These are phyloP conservation scores for Austroboletus eburneus DNA, from an alignment of 768 basidiomycete genomes.

Conservation along the genomic window DNA sequence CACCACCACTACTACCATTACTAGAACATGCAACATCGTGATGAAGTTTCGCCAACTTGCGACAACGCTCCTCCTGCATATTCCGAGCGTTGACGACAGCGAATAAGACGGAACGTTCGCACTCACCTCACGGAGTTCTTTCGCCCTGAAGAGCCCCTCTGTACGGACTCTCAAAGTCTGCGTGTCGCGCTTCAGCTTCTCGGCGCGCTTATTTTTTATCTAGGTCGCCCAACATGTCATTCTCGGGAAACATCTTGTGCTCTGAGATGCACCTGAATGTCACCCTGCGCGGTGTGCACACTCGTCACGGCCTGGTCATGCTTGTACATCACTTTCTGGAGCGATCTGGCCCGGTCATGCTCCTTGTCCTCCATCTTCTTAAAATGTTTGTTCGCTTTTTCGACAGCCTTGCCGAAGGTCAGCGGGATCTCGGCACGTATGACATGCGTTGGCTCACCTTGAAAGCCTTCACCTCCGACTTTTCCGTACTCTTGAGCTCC, in stretches of 20 bases:
- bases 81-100: neutral
- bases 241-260: neutral
- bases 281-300: constrained; percentile 40
- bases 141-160: constrained; percentile 19
- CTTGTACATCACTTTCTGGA: constrained; percentile 49
- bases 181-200: constrained; percentile 15
- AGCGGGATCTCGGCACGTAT: neutral
- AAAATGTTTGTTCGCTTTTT: constrained; percentile 44
- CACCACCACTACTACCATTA: neutral
- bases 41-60: constrained; percentile 13
- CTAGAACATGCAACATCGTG: neutral
- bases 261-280: constrained; percentile 36
- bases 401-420: constrained; percentile 31
- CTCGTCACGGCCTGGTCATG: constrained; percentile 47
- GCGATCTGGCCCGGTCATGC: constrained; percentile 43
- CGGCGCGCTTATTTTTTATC: constrained; percentile 25
- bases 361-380: constrained; percentile 50
- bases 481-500: constrained; percentile 51
- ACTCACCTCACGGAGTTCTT: constrained; percentile 23
- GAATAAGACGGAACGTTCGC: neutral
- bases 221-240: neutral
- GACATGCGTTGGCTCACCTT: constrained; percentile 36
- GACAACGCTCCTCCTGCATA: constrained; percentile 18
- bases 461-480: constrained; percentile 46
- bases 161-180: constrained; percentile 16